Percentiles rank a stretch among this genome's conserved stretches.
These are phyloP conservation scores for Elongisporangium undulatum DNA, from an alignment of 352 stramenopile species.

Conservation along the genomic window DNA sequence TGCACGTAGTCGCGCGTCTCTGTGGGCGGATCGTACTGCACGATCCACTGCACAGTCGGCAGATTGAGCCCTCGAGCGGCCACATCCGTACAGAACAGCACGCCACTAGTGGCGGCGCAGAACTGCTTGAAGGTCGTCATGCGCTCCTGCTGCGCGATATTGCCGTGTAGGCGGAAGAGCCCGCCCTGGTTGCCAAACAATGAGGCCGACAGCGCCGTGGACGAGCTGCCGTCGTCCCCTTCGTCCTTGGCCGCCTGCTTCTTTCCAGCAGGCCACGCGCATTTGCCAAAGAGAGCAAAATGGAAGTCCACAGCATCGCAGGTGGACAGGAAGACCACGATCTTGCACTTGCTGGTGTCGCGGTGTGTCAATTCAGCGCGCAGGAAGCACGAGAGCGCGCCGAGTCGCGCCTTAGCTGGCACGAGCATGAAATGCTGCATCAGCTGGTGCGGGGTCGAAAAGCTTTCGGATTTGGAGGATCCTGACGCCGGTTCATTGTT, in stretches of 20 bases:
- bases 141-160: slow-evolving; percentile 94
- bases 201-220: slow-evolving; percentile 24
- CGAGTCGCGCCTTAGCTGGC: slow-evolving; percentile 91
- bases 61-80: slow-evolving; percentile 97
- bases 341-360: slow-evolving; percentile 50
- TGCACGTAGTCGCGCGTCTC: slow-evolving; percentile 99
- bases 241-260: slow-evolving; percentile 8
- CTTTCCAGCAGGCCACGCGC: slow-evolving; percentile 48
- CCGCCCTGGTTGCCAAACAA: slow-evolving; percentile 55
- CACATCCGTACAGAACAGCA: slow-evolving; percentile 99
- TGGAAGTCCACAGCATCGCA: slow-evolving; percentile 98
- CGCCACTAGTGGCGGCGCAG: slow-evolving; percentile 81
- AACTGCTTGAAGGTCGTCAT: slow-evolving; percentile 96
- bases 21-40: slow-evolving; percentile 98
- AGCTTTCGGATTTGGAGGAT: slow-evolving; percentile 43
- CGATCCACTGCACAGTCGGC: slow-evolving; percentile 93
- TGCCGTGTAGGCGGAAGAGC: slow-evolving; percentile 92
- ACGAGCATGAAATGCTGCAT: slow-evolving; percentile 96
- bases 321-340: slow-evolving; percentile 97
- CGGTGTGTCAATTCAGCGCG: slow-evolving; percentile 57
- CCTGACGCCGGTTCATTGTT: slow-evolving; percentile 6
- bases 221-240: slow-evolving; percentile 91
- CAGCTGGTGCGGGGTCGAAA: slow-evolving; percentile 91
- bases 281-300: slow-evolving; percentile 88
- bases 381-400: slow-evolving; percentile 91